phyloP scores from a whole-genome alignment of 2,329 filamentous ascomycete genomes.

The Beauveria sp. region DNA sequence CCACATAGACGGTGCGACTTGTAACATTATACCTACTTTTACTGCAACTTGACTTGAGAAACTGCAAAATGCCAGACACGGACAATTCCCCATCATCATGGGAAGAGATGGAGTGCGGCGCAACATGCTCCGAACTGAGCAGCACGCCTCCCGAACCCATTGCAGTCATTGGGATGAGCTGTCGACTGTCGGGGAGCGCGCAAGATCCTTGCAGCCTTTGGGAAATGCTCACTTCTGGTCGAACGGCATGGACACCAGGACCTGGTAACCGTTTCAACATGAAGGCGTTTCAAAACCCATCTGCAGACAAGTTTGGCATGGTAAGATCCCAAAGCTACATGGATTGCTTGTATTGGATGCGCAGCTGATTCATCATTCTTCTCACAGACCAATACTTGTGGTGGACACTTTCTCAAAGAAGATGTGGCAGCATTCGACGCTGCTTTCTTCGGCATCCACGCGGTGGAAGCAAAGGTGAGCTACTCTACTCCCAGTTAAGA shows the following conservation, averaged over 20 bases:
- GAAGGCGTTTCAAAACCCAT: neutral
- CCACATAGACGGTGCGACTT: neutral
- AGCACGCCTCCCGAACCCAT: constrained; percentile 14
- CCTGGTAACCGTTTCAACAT: constrained; percentile 18
- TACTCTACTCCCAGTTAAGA: neutral
- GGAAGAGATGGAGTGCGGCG: neutral
- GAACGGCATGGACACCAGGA: constrained; percentile 20
- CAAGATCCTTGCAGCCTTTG: constrained; percentile 21
- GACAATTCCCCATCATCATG: neutral
- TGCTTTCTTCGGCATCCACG: constrained; percentile 18
- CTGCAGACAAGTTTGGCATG: constrained; percentile 22
- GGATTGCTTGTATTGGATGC: neutral
- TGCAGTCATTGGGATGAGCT: constrained; percentile 25
- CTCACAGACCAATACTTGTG: constrained; percentile 9
- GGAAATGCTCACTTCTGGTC: constrained; percentile 22
- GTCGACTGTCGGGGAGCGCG: constrained; percentile 22
- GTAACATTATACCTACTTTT: neutral
- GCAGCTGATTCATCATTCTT: neutral
- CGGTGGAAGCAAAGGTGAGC: neutral
- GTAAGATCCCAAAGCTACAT: constrained; percentile 21
- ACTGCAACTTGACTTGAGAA: neutral
- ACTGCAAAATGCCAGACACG: neutral
- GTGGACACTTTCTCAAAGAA: constrained; percentile 21
- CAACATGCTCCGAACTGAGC: neutral
- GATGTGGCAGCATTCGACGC: constrained; percentile 20